These are phyloP conservation scores for Novymonas esmeraldas DNA, from an alignment of 208 protist genomes.

Conservation along the genomic window DNA sequence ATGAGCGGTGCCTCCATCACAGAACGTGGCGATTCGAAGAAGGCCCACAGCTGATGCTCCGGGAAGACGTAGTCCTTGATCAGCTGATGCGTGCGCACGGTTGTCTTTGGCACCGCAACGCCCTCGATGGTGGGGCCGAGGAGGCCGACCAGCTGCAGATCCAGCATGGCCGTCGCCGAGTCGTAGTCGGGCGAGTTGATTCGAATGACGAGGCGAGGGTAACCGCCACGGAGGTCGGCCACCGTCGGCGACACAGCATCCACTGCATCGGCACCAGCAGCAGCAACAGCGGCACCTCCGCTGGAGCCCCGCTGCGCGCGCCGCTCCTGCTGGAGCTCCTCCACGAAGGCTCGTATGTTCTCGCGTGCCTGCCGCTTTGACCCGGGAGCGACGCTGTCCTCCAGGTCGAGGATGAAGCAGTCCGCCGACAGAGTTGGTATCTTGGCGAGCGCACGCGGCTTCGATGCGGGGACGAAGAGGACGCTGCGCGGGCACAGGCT, in stretches of 20 bases:
- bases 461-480: slow-evolving; percentile 71
- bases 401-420: slow-evolving; percentile 82
- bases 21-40: slow-evolving; percentile 78
- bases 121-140: slow-evolving; percentile 75
- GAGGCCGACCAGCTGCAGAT: slow-evolving; percentile 74
- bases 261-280: not conserved
- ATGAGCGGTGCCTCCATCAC: slow-evolving; percentile 67
- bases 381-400: slow-evolving; percentile 51
- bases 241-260: too few species aligned
- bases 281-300: not conserved
- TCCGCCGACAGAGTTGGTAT: slow-evolving; percentile 61
- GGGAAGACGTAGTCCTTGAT: slow-evolving; percentile 76
- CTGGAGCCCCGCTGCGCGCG: not conserved
- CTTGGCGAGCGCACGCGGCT: slow-evolving; percentile 58
- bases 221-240: too few species aligned
- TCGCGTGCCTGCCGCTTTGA: slow-evolving; percentile 65
- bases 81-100: slow-evolving; percentile 43
- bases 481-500: slow-evolving; percentile 74
- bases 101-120: slow-evolving; percentile 76
- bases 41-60: slow-evolving; percentile 79
- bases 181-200: slow-evolving; percentile 84
- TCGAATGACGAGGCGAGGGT: slow-evolving; percentile 64
- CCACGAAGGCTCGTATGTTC: slow-evolving; percentile 53
- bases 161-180: slow-evolving; percentile 69
- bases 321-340: slow-evolving; percentile 28